Evolutionary conservation across 768 basidiomycete genomes (phyloP).

Genomic region (Russula lepida): DNA sequence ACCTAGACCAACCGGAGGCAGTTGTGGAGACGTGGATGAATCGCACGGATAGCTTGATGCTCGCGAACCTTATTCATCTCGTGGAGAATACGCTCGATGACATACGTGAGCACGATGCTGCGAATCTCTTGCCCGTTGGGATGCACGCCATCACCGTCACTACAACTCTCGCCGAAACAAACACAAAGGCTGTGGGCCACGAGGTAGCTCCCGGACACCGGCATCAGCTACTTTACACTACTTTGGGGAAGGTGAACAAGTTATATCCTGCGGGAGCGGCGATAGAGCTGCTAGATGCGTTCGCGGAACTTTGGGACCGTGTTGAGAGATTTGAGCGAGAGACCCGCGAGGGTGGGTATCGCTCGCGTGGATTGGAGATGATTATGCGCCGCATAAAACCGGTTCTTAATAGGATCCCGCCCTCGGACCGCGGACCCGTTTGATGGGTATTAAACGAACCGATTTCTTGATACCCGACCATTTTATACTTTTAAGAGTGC

Average conservation of each 20-base stretch:
- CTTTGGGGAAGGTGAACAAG: constrained; percentile 9
- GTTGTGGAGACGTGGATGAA: background rate
- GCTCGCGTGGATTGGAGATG: constrained; percentile 8
- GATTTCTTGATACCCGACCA: too few species aligned
- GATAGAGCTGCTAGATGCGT: background rate
- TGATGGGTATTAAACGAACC: too few species aligned
- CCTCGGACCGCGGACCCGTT: background rate
- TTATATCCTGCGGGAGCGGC: background rate
- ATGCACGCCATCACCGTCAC: background rate
- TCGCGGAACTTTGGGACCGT: background rate
- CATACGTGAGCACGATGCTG: background rate
- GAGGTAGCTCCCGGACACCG: background rate
- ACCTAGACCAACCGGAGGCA: background rate
- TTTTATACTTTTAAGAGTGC: too few species aligned
- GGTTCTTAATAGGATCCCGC: background rate
- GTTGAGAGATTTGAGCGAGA: background rate
- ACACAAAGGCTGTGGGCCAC: background rate
- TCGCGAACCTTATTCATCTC: constrained; percentile 5
- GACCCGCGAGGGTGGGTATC: constrained; percentile 3
- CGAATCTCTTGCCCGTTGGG: background rate
- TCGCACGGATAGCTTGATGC: background rate
- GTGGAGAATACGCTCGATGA: background rate
- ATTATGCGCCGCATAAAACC: constrained; percentile 2
- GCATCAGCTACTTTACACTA: background rate
- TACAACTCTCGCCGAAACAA: background rate